phyloP scores from a whole-genome alignment of 148 eudicot species.

The Hydrangea macrophylla region DNA sequence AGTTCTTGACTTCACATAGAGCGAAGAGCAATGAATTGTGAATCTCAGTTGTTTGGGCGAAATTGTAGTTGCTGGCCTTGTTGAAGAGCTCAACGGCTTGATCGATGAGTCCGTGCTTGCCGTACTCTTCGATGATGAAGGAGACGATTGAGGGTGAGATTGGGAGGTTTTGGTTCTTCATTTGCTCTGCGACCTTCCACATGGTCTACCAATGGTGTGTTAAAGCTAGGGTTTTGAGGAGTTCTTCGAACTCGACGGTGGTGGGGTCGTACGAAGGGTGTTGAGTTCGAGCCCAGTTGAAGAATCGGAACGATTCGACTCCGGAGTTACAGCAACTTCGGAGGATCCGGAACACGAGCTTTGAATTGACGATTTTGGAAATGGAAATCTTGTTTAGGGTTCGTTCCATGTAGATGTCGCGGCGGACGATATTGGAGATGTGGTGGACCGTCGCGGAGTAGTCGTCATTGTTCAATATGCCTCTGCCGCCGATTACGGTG shows the following conservation, averaged over 20 bases:
- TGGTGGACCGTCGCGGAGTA: constrained; percentile 86
- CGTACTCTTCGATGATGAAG: constrained; percentile 74
- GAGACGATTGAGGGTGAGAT: constrained; percentile 35
- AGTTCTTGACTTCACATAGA: constrained; percentile 73
- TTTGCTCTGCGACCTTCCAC: constrained; percentile 80
- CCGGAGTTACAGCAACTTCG: constrained; percentile 61
- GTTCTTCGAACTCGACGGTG: constrained; percentile 65
- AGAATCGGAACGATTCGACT: constrained; percentile 73
- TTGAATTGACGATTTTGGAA: constrained; percentile 45
- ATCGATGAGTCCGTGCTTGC: constrained; percentile 54
- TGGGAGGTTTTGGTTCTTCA: constrained; percentile 37
- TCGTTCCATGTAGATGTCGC: constrained; percentile 80
- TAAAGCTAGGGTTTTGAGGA: constrained; percentile 64
- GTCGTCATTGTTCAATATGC: constrained; percentile 52
- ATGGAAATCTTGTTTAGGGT: constrained; percentile 75
- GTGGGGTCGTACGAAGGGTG: constrained; percentile 74
- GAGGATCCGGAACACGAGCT: constrained; percentile 78
- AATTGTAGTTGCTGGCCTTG: constrained; percentile 38
- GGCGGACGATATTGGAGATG: constrained; percentile 87
- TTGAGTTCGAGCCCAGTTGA: constrained; percentile 74
- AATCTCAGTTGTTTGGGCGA: constrained; percentile 56
- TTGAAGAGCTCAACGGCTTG: constrained; percentile 88
- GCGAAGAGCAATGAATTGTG: constrained; percentile 77
- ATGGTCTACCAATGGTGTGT: constrained; percentile 83
- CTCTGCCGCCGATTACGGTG: constrained; percentile 5